phyloP scores from a whole-genome alignment of 106 monocot species.

The Dendrobium officinale region DNA sequence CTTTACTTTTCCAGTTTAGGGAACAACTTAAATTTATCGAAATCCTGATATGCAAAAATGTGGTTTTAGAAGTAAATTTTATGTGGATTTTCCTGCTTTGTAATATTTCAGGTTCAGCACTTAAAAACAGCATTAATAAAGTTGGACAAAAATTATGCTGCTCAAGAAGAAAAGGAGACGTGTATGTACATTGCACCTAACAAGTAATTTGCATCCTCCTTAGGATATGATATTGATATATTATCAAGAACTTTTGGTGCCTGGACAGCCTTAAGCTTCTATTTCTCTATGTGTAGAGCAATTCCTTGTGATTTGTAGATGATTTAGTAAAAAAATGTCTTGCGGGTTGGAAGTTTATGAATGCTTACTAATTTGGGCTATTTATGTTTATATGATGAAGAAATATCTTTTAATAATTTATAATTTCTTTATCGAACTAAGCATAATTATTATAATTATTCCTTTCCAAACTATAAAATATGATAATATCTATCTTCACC shows the following conservation, averaged over 20 bases:
- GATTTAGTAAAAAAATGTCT: too few relatives aligned
- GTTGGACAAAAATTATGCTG: conserved; percentile 79
- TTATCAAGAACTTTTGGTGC: background rate
- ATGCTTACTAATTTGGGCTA: too few relatives aligned
- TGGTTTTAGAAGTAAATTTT: background rate
- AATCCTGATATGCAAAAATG: background rate
- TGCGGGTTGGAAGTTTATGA: too few relatives aligned
- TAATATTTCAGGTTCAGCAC: conserved; percentile 42
- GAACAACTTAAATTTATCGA: background rate
- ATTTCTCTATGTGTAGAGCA: too few relatives aligned
- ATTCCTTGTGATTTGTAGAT: too few relatives aligned
- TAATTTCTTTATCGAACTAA: too few relatives aligned
- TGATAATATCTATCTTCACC: too few relatives aligned
- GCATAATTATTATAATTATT: too few relatives aligned
- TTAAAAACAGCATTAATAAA: conserved; percentile 48
- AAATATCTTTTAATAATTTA: too few relatives aligned
- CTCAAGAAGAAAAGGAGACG: conserved; percentile 54
- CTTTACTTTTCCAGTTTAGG: background rate
- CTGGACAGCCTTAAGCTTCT: background rate
- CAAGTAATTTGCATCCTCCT: conserved; percentile 1
- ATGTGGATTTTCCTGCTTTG: background rate
- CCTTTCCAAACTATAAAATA: too few relatives aligned
- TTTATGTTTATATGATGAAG: too few relatives aligned
- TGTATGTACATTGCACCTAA: conserved; percentile 35
- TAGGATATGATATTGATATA: background rate